Evolutionary conservation across 805 yeast genomes (phyloP), one percentile per base, ranked within the genome.

Genomic region (Ascoidea asiatica): DNA sequence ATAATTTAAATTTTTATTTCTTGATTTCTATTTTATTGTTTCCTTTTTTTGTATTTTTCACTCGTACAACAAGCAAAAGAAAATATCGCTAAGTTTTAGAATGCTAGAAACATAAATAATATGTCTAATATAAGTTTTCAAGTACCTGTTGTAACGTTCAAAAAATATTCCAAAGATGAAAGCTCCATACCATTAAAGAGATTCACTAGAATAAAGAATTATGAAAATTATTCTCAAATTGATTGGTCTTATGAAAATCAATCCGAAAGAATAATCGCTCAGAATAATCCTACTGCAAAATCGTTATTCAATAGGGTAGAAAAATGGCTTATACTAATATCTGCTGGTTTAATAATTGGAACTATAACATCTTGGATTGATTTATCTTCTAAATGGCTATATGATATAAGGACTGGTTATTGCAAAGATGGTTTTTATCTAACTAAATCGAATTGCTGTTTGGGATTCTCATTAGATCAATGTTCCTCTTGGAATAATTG

Each of bases 171-270:
- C 3, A 33, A 13, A 13, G 18, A 21, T 6, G 18, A 6, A 1
- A n/a, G 7, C 5, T 7, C 19, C 18, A 17, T 13, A 5, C 15
- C 41, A 5, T 4, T 13, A 13, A 15, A 36, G 8, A 4, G 5
- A 5, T 17, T 19, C 15, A 19, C 35, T 11, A 21, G 44, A 8
- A 23, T 35, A 6, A 54, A 53, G 43, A 46, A 45, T 2, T 71
- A 72, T 49, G 65, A 60, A 22, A 57, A 68, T 48, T 59, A 63
- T 41, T 62, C 72, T 18, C 66, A 66, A 43, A 72, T 75, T 19
- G 78, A 75, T 48, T 75, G 81, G 81, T 60, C 64, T 38, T 61
- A 59, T 38, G 79, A 75, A 50, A 66, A 73, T 20, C 42, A 50
- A 37, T 38, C 52, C 42, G 48, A 53, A 37, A 37, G 52, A 39